Evolutionary conservation across 148 eudicot species (phyloP).

Genomic region (Rhododendron ferrugineum): DNA sequence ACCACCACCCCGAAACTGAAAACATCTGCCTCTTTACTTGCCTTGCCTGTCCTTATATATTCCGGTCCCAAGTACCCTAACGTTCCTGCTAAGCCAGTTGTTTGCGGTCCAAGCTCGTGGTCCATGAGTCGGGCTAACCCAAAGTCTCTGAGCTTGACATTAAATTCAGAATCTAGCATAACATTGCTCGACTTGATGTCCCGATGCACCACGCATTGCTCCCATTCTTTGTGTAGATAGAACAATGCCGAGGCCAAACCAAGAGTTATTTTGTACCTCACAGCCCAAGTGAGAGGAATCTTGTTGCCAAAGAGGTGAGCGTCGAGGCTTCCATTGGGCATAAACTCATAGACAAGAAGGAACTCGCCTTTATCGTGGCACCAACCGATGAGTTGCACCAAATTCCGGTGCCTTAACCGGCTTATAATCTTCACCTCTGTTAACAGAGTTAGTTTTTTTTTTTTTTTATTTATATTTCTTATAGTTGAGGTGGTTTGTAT

Average conservation of each 20-base stretch:
- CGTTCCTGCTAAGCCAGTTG: conserved; percentile 50
- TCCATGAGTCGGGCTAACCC: conserved; percentile 52
- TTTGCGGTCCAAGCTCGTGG: conserved; percentile 39
- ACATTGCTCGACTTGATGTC: conserved; percentile 61
- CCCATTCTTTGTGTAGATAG: conserved; percentile 33
- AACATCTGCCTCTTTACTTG: conserved; percentile 48
- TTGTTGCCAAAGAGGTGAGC: conserved; percentile 30
- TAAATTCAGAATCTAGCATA: conserved; percentile 52
- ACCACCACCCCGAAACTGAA: conserved; percentile 51
- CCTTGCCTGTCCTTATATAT: conserved; percentile 29
- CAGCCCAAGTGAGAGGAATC: conserved; percentile 27
- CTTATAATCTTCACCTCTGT: conserved; percentile 20
- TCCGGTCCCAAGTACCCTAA: conserved; percentile 53
- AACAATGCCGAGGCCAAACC: not conserved
- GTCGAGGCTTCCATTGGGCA: conserved; percentile 39
- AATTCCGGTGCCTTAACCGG: not conserved
- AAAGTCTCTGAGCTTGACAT: conserved; percentile 57
- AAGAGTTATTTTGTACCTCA: conserved; percentile 33
- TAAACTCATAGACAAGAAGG: not conserved
- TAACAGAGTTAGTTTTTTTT: too few species aligned
- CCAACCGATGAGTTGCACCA: not conserved
- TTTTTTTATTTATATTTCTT: too few species aligned
- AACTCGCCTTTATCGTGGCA: not conserved
- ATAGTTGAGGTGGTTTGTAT: too few species aligned
- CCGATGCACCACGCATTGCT: conserved; percentile 54